Conservation (phyloP, 768 basidiomycete genomes). For the Atractiella rhizophila region DNA sequence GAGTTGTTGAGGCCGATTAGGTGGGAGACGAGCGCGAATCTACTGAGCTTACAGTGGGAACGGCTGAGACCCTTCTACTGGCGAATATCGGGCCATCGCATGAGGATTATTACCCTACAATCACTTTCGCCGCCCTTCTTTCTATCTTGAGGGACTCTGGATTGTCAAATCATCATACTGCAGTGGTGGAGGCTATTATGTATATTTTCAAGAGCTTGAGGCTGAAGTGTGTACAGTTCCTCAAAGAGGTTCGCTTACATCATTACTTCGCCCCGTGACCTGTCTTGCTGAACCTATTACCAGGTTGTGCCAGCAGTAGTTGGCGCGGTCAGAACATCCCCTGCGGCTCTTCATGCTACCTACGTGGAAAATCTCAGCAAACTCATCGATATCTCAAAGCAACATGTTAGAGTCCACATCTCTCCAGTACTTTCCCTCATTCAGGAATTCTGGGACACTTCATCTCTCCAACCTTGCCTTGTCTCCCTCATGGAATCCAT, state of each 20-base stretch:
- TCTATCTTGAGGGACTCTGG: constrained; percentile 70
- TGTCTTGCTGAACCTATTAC: neutral
- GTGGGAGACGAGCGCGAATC: constrained; percentile 25
- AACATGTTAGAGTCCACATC: constrained; percentile 80
- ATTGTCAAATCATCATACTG: constrained; percentile 61
- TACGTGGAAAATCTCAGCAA: constrained; percentile 88
- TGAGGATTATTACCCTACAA: constrained; percentile 84
- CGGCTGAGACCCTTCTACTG: neutral
- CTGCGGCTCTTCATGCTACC: constrained; percentile 64
- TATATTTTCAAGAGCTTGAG: constrained; percentile 97
- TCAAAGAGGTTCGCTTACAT: constrained; percentile 32
- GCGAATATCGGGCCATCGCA: constrained; percentile 15
- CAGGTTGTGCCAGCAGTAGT: constrained; percentile 82
- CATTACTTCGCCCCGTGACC: neutral
- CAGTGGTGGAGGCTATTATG: constrained; percentile 92
- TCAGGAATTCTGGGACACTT: constrained; percentile 51
- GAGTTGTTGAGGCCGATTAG: no score
- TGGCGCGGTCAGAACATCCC: constrained; percentile 46
- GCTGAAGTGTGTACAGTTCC: constrained; percentile 83
- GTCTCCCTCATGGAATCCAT: constrained; percentile 78
- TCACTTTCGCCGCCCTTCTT: constrained; percentile 68
- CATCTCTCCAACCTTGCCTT: constrained; percentile 59
- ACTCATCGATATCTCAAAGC: constrained; percentile 83
- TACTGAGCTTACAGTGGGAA: constrained; percentile 21
- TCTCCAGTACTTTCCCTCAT: constrained; percentile 61